Evolutionary conservation across 352 stramenopile genomes (phyloP), one percentile per base, ranked within the genome.

Genomic region (Pythium volutum): DNA sequence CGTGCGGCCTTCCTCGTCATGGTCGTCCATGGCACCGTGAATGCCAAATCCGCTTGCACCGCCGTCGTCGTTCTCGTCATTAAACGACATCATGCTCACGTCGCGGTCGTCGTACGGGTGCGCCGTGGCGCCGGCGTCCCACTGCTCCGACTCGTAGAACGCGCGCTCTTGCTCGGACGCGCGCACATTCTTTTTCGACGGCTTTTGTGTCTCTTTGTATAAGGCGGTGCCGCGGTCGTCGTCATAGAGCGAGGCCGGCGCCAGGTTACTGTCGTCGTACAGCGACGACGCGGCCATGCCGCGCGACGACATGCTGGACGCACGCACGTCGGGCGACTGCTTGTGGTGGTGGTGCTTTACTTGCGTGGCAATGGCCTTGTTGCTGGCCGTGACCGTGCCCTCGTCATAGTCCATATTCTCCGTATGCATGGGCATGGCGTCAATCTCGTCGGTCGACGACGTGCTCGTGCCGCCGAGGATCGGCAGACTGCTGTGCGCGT

Each of bases 281-380:
- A 80, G 45, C 22, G 79, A 84, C 23, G 75, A 84, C 2, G 88
- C 31, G 12, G 78, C 66, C 36, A 82, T 71, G 36, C 79, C 74
- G 45, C 69, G 74, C 9, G 52, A 20, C 5, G 49, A 23, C 23
- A 22, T 39, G 29, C 49, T 59, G 8, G 51, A 62, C 15, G 60
- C 31, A 34, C 52, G 60, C 31, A 36, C 14, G n/a, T n/a, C n/a
- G n/a, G n/a, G n/a, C 5, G 45, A 31, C 33, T 59, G 41, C 3
- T 46, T n/a, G 18, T 52, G 3, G 9, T 52, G 9, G 22, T 25
- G 45, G 23, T 18, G 11, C 18, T 18, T 18, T 36, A 8, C 16
- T 20, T 55, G 34, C 14, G 55, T 54, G 12, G 54, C 20, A 31
- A 65, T 54, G 18, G 50, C 50, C 41, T 65, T 48, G 55, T 65